Conservation (phyloP, 352 stramenopile genomes). For the Globisporangium okanoganense region DNA sequence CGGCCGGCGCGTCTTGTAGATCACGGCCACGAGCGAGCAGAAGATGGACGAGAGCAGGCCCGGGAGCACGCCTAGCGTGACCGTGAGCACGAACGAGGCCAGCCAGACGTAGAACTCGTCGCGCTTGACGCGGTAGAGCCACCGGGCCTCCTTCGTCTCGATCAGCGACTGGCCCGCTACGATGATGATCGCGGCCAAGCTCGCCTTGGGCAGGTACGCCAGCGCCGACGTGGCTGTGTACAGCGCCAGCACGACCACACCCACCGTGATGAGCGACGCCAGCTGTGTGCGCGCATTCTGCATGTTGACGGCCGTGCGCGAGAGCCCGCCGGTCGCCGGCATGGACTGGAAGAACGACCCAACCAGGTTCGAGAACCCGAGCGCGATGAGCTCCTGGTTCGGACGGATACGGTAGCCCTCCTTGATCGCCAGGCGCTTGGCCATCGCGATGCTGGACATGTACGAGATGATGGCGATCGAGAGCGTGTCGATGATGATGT, state of each 20-base stretch:
- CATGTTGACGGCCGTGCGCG: constrained; percentile 89
- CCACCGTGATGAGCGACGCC: constrained; percentile 74
- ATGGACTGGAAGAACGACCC: constrained; percentile 84
- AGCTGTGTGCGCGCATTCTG: constrained; percentile 82
- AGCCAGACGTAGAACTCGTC: constrained; percentile 66
- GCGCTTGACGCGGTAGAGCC: constrained; percentile 67
- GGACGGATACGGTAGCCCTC: constrained; percentile 68
- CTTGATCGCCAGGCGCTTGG: constrained; percentile 77
- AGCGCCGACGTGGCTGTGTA: constrained; percentile 82
- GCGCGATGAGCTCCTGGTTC: constrained; percentile 82
- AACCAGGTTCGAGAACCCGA: constrained; percentile 86
- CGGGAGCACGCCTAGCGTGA: constrained; percentile 40
- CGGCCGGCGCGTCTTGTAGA: constrained; percentile 53
- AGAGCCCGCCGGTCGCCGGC: constrained; percentile 87
- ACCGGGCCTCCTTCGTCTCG: constrained; percentile 79
- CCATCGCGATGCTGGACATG: constrained; percentile 89
- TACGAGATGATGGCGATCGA: constrained; percentile 86
- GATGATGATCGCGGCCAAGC: constrained; percentile 86
- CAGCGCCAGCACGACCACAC: constrained; percentile 81
- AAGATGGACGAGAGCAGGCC: constrained; percentile 51
- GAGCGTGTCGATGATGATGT: constrained; percentile 67
- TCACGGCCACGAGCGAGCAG: constrained; percentile 48
- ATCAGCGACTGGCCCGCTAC: constrained; percentile 86
- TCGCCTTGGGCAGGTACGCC: constrained; percentile 83
- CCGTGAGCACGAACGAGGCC: constrained; percentile 49